Conservation (phyloP, 2,329 filamentous ascomycete species). For the Arthrocladium fulminans region DNA sequence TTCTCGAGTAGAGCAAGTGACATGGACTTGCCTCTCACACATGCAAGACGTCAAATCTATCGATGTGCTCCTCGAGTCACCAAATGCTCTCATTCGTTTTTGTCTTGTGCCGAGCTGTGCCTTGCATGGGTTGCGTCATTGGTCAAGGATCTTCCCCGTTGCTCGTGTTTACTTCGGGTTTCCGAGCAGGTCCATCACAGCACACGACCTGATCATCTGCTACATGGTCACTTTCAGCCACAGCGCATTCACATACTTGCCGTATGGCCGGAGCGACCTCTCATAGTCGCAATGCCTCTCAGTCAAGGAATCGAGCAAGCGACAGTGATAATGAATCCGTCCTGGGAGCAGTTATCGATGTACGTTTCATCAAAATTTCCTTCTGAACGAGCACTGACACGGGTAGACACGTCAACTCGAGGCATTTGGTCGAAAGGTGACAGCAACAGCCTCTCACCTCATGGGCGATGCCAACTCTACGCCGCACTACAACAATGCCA, state of each 20-base stretch:
- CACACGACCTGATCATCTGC: constrained; percentile 1
- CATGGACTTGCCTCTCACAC: too few species aligned
- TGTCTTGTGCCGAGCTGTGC: background rate
- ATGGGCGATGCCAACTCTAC: constrained; percentile 55
- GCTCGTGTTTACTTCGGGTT: too few species aligned
- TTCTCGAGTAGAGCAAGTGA: background rate
- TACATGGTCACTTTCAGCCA: background rate
- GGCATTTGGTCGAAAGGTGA: constrained; percentile 89
- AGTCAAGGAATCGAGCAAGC: constrained; percentile 28
- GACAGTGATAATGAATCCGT: constrained; percentile 35
- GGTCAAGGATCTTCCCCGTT: background rate
- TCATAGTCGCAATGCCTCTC: constrained; percentile 37
- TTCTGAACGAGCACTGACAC: constrained; percentile 13
- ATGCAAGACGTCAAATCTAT: background rate
- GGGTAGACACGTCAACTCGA: constrained; percentile 74
- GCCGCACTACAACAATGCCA: constrained; percentile 72
- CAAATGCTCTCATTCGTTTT: background rate
- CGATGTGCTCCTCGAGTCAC: background rate
- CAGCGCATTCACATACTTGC: background rate
- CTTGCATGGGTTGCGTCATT: background rate
- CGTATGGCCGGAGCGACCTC: constrained; percentile 34
- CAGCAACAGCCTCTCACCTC: constrained; percentile 82
- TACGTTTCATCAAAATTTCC: constrained; percentile 21
- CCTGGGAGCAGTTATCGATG: constrained; percentile 41
- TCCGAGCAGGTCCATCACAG: too few species aligned